These are phyloP conservation scores for Taiozyma sp. DNA, from an alignment of 1,139 yeast genomes.

Conservation along the genomic window DNA sequence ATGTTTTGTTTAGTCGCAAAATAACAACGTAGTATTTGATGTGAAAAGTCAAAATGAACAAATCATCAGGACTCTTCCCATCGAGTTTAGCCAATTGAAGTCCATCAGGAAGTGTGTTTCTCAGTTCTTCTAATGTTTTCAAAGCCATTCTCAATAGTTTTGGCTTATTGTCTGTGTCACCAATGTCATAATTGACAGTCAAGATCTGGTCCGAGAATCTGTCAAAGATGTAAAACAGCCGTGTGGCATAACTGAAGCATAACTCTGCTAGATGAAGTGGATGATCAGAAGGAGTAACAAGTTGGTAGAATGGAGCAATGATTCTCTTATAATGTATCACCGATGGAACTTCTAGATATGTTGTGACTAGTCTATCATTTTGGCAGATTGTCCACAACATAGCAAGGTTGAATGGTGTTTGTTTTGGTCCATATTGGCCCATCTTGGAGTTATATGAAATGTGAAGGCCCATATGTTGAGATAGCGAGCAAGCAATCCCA, in stretches of 20 bases:
- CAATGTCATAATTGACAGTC: slow-evolving; percentile 22
- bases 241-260: slow-evolving; percentile 21
- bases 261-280: slow-evolving; percentile 15
- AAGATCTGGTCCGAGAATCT: slow-evolving; percentile 26
- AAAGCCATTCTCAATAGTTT: slow-evolving; percentile 18
- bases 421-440: slow-evolving; percentile 24
- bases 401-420: slow-evolving; percentile 23
- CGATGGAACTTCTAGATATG: slow-evolving; percentile 12
- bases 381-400: slow-evolving; percentile 25
- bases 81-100: background rate
- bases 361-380: slow-evolving; percentile 15
- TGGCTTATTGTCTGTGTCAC: slow-evolving; percentile 19
- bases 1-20: slow-evolving; percentile 18
- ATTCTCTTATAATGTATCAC: slow-evolving; percentile 25
- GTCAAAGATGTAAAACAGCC: slow-evolving; percentile 27
- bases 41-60: slow-evolving; percentile 16
- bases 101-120: slow-evolving; percentile 9
- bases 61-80: background rate
- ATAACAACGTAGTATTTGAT: slow-evolving; percentile 19
- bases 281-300: slow-evolving; percentile 20
- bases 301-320: slow-evolving; percentile 22
- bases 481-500: slow-evolving; percentile 25
- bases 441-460: slow-evolving; percentile 22
- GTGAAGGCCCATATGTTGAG: slow-evolving; percentile 29
- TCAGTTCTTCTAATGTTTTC: slow-evolving; percentile 10